Evolutionary conservation across 371 early-diverging fungal species (phyloP), one percentile per base, ranked within the genome.

Genomic region (Synchytrium microbalum): DNA sequence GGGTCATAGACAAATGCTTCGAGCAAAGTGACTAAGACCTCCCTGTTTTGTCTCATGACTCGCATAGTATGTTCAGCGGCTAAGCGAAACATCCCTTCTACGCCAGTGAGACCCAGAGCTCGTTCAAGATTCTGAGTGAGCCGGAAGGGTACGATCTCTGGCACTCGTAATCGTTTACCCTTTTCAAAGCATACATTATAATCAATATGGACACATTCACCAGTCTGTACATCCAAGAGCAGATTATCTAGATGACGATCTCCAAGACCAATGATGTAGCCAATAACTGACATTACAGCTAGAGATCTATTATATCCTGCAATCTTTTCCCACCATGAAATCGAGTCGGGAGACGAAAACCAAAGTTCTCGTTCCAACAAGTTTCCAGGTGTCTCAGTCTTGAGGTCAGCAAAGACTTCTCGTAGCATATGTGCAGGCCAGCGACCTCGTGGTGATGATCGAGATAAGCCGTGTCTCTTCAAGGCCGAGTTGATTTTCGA

Each of bases 221-320:
- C 96, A 0, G 84, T 86, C 13, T 72, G 70, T 52, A 73, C 75
- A 72, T 99, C 98, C 14, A 99, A 72, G 66, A 99, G 62, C 56
- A 99, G 96, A 71, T 99, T 99, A 70, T 98, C 96, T 67, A 92
- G 68, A 74, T 99, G 99, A 13, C 99, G 88, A 76, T 99, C 99
- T 14, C 99, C 99, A 26, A 99, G 79, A 0, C 99, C 99, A 68
- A 99, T 88, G 19, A 98, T 84, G 77, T 93, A 97, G 0, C 99
- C 87, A 16, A 87, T 70, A 31, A 83, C 79, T 46, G 79, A 79
- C 80, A 84, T 87, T 28, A 84, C 75, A 2, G 85, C 86, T 59
- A 75, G 66, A 23, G 86, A 84, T n/a, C 71, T 68, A 14, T 73
- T 71, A 69, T 75, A 87, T 1, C 67, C 31, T 31, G 59, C 52